Percentiles rank a stretch among this genome's conserved stretches.
phyloP scores from a whole-genome alignment of 176 grass and related monocot genomes.

The Aegilops speltoides region DNA sequence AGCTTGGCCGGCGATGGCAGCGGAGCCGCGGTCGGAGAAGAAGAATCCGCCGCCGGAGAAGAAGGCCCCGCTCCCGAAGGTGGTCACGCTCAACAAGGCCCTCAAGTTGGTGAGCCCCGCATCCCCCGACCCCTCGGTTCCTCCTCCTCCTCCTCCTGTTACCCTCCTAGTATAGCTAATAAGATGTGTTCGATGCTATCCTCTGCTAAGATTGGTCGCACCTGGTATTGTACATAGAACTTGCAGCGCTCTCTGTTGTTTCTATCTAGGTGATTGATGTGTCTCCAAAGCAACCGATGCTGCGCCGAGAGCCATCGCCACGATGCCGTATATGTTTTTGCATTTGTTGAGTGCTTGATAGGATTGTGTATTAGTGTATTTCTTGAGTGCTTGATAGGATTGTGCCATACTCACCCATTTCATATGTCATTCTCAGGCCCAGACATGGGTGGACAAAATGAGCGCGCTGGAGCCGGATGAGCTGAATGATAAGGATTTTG shows the following conservation, averaged over 20 bases:
- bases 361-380: background rate
- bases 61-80: constrained; percentile 53
- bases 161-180: too few relatives aligned
- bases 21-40: background rate
- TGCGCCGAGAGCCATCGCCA: background rate
- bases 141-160: background rate
- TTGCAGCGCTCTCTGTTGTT: background rate
- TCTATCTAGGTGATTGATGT: background rate
- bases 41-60: constrained; percentile 24
- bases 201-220: background rate
- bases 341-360: too few relatives aligned
- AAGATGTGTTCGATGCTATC: background rate
- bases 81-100: constrained; percentile 72
- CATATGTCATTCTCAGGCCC: constrained; percentile 46
- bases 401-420: background rate
- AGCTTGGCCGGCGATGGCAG: constrained; percentile 4
- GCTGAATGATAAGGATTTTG: constrained; percentile 45
- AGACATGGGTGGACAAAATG: constrained; percentile 87
- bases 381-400: background rate
- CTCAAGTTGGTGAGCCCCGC: constrained; percentile 55
- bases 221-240: background rate
- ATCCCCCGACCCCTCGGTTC: too few relatives aligned
- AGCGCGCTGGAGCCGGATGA: constrained; percentile 42
- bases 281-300: background rate
- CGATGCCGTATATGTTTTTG: background rate